These are phyloP conservation scores for Medicago truncatula DNA, from an alignment of 306 rosid species.

Conservation along the genomic window DNA sequence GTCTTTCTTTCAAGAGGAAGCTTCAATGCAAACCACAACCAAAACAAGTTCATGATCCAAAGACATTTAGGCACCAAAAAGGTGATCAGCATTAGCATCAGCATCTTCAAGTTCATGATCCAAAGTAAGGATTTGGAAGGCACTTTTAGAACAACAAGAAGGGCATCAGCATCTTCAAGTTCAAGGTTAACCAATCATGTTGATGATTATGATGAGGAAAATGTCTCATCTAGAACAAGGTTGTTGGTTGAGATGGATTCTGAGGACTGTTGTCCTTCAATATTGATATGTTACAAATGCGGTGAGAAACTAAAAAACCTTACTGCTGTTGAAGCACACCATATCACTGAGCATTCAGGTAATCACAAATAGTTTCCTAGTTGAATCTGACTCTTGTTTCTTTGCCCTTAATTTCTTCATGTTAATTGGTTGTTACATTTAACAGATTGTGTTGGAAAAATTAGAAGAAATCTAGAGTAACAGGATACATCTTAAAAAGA, in stretches of 20 bases:
- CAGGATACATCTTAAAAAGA: no score
- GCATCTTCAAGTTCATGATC: no score
- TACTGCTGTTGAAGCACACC: conserved; percentile 51
- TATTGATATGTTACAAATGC: conserved; percentile 48
- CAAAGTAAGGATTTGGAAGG: conserved; percentile 28
- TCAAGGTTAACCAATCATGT: conserved; percentile 15
- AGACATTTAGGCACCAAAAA: conserved; percentile 21
- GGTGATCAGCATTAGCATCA: no score
- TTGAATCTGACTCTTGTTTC: background rate
- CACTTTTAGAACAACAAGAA: conserved; percentile 34
- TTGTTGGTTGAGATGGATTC: conserved; percentile 36
- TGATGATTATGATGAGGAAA: conserved; percentile 41
- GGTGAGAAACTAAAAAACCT: conserved; percentile 43
- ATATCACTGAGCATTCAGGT: conserved; percentile 59
- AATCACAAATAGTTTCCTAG: conserved; percentile 20
- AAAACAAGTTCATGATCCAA: conserved; percentile 60
- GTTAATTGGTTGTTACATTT: background rate
- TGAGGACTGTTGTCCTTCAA: conserved; percentile 1
- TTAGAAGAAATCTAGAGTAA: no score
- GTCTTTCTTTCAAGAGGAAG: conserved; percentile 52
- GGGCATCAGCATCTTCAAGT: conserved; percentile 27
- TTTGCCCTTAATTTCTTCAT: background rate
- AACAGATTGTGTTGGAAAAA: background rate
- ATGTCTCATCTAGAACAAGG: conserved; percentile 24
- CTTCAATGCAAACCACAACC: conserved; percentile 51